Base-by-base conservation (phyloP, 352 stramenopile genomes). In the Peronospora belbahrii region DNA sequence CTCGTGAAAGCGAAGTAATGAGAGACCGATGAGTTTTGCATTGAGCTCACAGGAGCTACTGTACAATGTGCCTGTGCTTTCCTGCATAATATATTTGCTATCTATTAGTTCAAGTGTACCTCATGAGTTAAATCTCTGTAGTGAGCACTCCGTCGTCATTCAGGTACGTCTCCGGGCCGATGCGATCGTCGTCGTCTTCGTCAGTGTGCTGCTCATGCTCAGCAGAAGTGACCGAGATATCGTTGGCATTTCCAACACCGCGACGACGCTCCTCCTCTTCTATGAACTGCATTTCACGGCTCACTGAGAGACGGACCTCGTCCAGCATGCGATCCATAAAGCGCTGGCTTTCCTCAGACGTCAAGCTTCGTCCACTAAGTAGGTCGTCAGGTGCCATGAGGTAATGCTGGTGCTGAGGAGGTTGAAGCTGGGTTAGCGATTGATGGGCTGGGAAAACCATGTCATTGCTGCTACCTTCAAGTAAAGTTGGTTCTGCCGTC, bases 311-410 rank as follows among this genome's bases (percentile, higher is more conserved):
- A 0, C 68, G 70, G 59, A 85, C 70, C 40, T 86, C 77, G 38
- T 82, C 68, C 48, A 88, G 52, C 69, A 88, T 88, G 22, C 65
- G 70, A 43, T 88, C 77, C 77, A 88, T 83, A 48, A 88, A 79
- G 34, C 74, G 72, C 47, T 88, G 77, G 41, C 59, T 85, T 59
- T 88, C 77, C 18, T 88, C 77, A 4, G 59, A 65, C 11, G 71
- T 71, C 30, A 86, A 62, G 18, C 60, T 42, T 6, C 73, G 52
- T 4, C 61, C 57, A 27, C 47, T 37, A 2, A 85, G 46, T 0
- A 86, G 44, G 22, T 86, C 72, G 1, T 85, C 74, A 0, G 74
- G 14, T 18, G 65, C 56, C 18, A 84, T 62, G 18, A 74, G 54
- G 33, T 73, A 70, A 14, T 79, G 67, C 14, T 73, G 59, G 2